Conservation (phyloP, 2,329 filamentous ascomycete genomes). For the Escovopsis weberi region DNA sequence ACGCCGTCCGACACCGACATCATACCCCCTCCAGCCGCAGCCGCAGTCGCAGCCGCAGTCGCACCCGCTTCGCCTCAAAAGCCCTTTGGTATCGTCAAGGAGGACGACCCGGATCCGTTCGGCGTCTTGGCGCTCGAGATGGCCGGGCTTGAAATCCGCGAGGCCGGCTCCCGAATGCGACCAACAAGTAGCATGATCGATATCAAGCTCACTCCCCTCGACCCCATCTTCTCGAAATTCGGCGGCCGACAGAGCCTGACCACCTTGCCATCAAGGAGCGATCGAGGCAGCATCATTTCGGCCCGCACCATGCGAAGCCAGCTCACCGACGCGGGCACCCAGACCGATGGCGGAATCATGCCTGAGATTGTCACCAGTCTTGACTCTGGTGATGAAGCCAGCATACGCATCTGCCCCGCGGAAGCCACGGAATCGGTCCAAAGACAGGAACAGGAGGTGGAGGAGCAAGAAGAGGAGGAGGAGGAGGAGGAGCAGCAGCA, state of each 20-base stretch:
- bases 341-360: slow-evolving; percentile 40
- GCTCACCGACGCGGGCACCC: slow-evolving; percentile 54
- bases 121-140: slow-evolving; percentile 83
- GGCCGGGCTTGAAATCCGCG: slow-evolving; percentile 76
- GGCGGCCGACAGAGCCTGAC: slow-evolving; percentile 53
- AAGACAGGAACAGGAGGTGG: slow-evolving; percentile 1
- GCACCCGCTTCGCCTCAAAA: slow-evolving; percentile 24
- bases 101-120: slow-evolving; percentile 79
- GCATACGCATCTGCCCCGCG: slow-evolving; percentile 26
- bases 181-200: slow-evolving; percentile 72
- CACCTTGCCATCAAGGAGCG: slow-evolving; percentile 42
- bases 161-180: slow-evolving; percentile 59
- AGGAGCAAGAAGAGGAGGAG: slow-evolving; percentile 3
- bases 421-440: slow-evolving; percentile 9
- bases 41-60: slow-evolving; percentile 32
- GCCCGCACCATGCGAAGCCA: slow-evolving; percentile 53
- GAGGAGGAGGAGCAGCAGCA: background rate
- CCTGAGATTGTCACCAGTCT: slow-evolving; percentile 41
- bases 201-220: slow-evolving; percentile 61
- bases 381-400: slow-evolving; percentile 38
- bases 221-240: slow-evolving; percentile 48
- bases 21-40: slow-evolving; percentile 27
- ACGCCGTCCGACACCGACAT: slow-evolving; percentile 61
- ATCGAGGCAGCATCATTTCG: slow-evolving; percentile 63
- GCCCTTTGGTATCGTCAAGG: slow-evolving; percentile 63